Conservation (phyloP, 306 rosid species). For the Lagenaria siceraria region DNA sequence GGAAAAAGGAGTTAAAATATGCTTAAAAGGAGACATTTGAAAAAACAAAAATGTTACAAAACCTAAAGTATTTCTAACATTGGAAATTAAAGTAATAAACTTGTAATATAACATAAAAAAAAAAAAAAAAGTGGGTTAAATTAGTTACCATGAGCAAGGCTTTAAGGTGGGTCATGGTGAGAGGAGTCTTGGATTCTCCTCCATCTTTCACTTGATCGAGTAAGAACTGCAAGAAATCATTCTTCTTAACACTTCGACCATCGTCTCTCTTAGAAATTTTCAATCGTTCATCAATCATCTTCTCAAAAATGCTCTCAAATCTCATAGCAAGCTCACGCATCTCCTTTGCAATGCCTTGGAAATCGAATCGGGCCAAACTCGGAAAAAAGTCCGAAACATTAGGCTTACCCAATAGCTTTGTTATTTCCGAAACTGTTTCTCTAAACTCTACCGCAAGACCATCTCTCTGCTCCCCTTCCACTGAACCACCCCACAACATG, state of each 20-base stretch:
- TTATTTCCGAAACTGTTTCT: constrained; percentile 27
- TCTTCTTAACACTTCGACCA: neutral
- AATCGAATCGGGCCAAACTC: constrained; percentile 53
- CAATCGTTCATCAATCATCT: constrained; percentile 26
- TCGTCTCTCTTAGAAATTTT: neutral
- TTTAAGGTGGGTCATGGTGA: constrained; percentile 41
- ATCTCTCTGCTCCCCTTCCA: constrained; percentile 43
- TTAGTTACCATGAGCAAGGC: constrained; percentile 54
- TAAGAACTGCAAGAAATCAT: constrained; percentile 49
- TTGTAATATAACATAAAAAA: too few relatives aligned
- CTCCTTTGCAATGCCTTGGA: constrained; percentile 54
- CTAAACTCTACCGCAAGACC: constrained; percentile 49
- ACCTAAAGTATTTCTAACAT: too few relatives aligned
- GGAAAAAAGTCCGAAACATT: constrained; percentile 67
- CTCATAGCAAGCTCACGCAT: constrained; percentile 15
- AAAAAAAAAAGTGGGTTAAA: too few relatives aligned
- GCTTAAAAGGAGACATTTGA: too few relatives aligned
- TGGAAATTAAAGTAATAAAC: too few relatives aligned
- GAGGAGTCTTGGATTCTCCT: constrained; percentile 34
- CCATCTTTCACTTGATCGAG: constrained; percentile 45
- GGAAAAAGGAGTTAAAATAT: too few relatives aligned
- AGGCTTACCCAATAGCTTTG: constrained; percentile 35
- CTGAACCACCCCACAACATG: constrained; percentile 65
- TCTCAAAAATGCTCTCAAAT: constrained; percentile 51
- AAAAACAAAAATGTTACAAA: too few relatives aligned